Evolutionary conservation across 1,139 yeast genomes (phyloP).

Genomic region (Nakaseomyces delphensis): DNA sequence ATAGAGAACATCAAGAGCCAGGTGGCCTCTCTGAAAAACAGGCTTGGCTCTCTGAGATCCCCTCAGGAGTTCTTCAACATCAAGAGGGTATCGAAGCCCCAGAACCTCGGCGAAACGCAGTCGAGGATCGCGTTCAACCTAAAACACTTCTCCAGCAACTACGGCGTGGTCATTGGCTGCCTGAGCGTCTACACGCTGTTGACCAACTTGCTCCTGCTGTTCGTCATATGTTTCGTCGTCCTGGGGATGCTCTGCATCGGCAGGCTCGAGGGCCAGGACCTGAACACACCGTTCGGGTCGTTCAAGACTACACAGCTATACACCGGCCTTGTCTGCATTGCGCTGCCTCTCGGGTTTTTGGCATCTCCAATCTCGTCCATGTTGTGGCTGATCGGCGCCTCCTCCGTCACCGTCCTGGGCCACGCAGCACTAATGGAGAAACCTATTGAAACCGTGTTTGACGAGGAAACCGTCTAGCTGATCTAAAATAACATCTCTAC

Average conservation of each 20-base stretch:
- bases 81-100: conserved; percentile 83
- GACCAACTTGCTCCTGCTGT: conserved; percentile 74
- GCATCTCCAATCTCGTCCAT: conserved; percentile 92
- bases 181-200: conserved; percentile 64
- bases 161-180: conserved; percentile 62
- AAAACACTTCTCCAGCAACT: conserved; percentile 82
- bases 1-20: conserved; percentile 28
- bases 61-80: conserved; percentile 91
- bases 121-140: conserved; percentile 79
- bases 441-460: conserved; percentile 95
- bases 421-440: conserved; percentile 95
- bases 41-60: conserved; percentile 69
- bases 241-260: conserved; percentile 75
- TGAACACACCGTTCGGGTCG: conserved; percentile 58
- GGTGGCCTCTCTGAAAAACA: conserved; percentile 41
- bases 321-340: conserved; percentile 69
- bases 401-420: conserved; percentile 74
- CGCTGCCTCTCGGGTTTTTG: conserved; percentile 81
- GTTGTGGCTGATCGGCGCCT: conserved; percentile 96
- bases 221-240: conserved; percentile 61
- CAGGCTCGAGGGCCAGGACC: conserved; percentile 71
- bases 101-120: conserved; percentile 82
- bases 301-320: conserved; percentile 78
- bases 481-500: too few species aligned
- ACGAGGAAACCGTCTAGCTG: conserved; percentile 67